phyloP scores from a whole-genome alignment of 208 protist genomes.

The Crithidia sp. region DNA sequence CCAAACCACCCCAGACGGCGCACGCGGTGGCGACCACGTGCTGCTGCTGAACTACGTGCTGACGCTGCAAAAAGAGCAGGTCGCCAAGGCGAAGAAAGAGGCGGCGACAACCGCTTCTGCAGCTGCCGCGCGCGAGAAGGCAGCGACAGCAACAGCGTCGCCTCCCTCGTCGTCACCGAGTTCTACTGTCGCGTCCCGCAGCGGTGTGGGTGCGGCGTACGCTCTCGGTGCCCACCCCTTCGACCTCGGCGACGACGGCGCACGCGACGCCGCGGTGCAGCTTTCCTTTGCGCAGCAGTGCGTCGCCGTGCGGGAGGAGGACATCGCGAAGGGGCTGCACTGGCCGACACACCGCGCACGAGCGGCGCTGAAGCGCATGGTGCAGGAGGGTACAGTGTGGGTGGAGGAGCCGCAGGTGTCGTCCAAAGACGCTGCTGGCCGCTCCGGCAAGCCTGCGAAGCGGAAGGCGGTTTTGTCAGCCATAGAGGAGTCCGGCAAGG shows the following conservation, averaged over 20 bases:
- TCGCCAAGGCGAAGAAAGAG: conserved; percentile 30
- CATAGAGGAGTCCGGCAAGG: conserved; percentile 25
- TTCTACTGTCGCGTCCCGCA: conserved; percentile 7
- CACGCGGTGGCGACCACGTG: conserved; percentile 58
- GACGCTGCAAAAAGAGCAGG: conserved; percentile 44
- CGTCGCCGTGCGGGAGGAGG: conserved; percentile 52
- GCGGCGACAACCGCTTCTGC: not conserved
- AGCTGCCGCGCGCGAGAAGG: not conserved
- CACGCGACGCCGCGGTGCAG: conserved; percentile 1
- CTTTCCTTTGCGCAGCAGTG: conserved; percentile 52
- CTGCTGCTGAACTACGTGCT: conserved; percentile 71
- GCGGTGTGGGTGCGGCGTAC: conserved; percentile 52
- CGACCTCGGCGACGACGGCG: conserved; percentile 9
- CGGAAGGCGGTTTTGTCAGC: conserved; percentile 13
- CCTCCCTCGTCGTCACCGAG: not conserved
- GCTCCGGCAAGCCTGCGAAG: not conserved
- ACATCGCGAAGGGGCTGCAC: conserved; percentile 50
- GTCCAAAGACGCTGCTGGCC: not conserved
- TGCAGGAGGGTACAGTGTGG: conserved; percentile 86
- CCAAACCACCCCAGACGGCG: conserved; percentile 81
- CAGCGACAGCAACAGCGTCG: not conserved
- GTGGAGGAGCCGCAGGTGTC: conserved; percentile 46
- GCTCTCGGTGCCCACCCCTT: conserved; percentile 56
- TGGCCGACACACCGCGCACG: conserved; percentile 75
- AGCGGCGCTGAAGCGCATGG: conserved; percentile 62